These are phyloP conservation scores for Fusarium guadeloupense DNA, from an alignment of 2,329 filamentous ascomycete species.

Conservation along the genomic window DNA sequence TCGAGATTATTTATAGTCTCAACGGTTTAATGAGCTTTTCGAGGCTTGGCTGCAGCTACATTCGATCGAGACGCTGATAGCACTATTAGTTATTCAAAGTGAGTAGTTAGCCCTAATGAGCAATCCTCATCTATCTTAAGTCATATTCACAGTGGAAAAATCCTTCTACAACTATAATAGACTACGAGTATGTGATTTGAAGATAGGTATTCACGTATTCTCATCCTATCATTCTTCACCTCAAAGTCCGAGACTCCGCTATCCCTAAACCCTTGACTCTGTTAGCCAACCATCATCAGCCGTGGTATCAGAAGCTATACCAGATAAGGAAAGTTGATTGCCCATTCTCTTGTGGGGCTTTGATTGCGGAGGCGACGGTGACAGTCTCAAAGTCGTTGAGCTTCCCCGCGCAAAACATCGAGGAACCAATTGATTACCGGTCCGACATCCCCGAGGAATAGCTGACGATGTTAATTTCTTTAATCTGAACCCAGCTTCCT, in stretches of 20 bases:
- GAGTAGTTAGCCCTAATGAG: no score
- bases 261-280: not conserved
- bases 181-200: no score
- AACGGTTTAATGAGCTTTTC: no score
- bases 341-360: constrained; percentile 27
- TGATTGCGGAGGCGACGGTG: not conserved
- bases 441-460: not conserved
- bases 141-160: no score
- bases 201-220: no score
- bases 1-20: no score
- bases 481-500: not conserved
- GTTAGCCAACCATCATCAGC: not conserved
- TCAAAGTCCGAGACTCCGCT: not conserved
- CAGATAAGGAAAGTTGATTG: constrained; percentile 36
- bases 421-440: not conserved
- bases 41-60: no score
- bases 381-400: not conserved
- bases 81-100: no score
- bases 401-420: constrained; percentile 19
- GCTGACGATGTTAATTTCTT: not conserved
- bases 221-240: not conserved
- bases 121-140: no score
- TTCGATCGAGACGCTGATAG: no score
- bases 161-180: no score
- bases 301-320: constrained; percentile 6